Evolutionary conservation across 768 basidiomycete species (phyloP).

Genomic region (Cubamyces lactineus): DNA sequence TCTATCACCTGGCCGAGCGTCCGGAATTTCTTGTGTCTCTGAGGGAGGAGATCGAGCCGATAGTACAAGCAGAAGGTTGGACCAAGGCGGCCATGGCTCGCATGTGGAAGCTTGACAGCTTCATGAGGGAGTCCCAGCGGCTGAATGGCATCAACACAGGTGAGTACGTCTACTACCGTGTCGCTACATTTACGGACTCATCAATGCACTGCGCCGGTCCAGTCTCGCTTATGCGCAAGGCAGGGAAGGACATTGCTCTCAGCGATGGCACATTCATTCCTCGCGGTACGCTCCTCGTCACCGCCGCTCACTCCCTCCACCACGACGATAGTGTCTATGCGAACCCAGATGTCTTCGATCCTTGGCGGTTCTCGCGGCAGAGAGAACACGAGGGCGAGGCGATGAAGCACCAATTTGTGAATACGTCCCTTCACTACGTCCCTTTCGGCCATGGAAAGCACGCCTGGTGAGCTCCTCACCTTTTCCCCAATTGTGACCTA

Average conservation of each 20-base stretch:
- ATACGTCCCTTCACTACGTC: conserved; percentile 32
- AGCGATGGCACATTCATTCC: conserved; percentile 38
- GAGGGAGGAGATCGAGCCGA: conserved; percentile 32
- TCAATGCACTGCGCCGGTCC: not conserved
- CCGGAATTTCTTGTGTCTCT: conserved; percentile 32
- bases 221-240: conserved; percentile 36
- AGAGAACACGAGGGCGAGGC: conserved; percentile 37
- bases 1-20: conserved; percentile 31
- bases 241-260: conserved; percentile 36
- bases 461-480: conserved; percentile 25
- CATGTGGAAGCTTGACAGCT: conserved; percentile 51
- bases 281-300: conserved; percentile 25
- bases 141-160: conserved; percentile 31
- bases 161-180: not conserved
- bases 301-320: conserved; percentile 25
- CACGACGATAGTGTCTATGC: conserved; percentile 30
- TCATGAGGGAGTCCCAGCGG: conserved; percentile 50
- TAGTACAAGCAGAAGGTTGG: conserved; percentile 38
- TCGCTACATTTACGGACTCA: not conserved
- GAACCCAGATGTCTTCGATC: conserved; percentile 40
- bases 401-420: conserved; percentile 39
- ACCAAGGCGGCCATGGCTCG: conserved; percentile 42
- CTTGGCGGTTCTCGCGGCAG: conserved; percentile 49
- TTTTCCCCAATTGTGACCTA: not conserved
- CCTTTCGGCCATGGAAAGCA: conserved; percentile 34